A percentile compares a stretch with the other conserved stretches of the same genome.
Evolutionary conservation across 2,329 filamentous ascomycete species (phyloP).

Genomic region (Ascochyta koolunga): DNA sequence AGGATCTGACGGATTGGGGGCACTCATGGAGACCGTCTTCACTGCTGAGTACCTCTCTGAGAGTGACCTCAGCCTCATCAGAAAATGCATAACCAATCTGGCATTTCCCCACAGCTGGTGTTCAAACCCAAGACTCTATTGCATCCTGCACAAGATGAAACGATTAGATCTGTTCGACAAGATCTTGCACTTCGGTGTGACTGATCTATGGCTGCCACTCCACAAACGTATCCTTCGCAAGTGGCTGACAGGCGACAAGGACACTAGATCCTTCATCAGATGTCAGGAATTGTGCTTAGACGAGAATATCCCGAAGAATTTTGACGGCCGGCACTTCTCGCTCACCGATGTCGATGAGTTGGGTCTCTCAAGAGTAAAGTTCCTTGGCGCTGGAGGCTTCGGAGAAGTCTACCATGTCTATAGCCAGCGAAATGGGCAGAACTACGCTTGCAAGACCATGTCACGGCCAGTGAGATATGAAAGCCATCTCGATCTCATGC

Average conservation of each 20-base stretch:
- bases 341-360: not conserved
- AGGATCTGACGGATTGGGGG: too few species aligned
- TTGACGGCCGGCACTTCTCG: not conserved
- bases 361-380: not conserved
- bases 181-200: not conserved
- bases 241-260: not conserved
- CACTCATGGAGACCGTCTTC: too few species aligned
- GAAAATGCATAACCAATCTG: not conserved
- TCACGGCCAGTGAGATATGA: not conserved
- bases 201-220: slow-evolving; percentile 4
- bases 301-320: not conserved
- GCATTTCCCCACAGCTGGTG: not conserved
- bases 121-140: not conserved
- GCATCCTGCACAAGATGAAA: not conserved
- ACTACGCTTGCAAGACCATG: slow-evolving; percentile 7
- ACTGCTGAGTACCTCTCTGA: too few species aligned
- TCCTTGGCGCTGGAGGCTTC: slow-evolving; percentile 4
- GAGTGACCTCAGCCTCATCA: not conserved
- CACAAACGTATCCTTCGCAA: not conserved
- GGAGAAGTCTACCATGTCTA: slow-evolving; percentile 1
- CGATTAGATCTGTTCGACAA: too few species aligned
- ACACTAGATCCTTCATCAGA: not conserved
- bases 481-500: slow-evolving; percentile 5
- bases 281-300: not conserved
- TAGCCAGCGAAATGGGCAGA: not conserved